Percentiles rank a stretch among this genome's conserved stretches.
Evolutionary conservation across 1,284 basidiomycete genomes (phyloP).

Genomic region (Inonotus obliquus): DNA sequence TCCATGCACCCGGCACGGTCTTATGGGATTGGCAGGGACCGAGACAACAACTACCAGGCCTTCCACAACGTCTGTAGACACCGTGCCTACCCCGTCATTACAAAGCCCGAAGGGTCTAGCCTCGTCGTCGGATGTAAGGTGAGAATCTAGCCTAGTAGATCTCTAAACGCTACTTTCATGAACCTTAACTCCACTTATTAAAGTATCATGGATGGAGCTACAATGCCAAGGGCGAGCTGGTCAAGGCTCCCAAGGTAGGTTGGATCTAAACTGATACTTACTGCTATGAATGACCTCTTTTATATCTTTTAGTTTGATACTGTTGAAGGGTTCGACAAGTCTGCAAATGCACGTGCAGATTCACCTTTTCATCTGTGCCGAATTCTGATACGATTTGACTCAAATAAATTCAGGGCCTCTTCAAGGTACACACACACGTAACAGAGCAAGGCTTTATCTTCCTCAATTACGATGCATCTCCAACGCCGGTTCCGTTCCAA

Average conservation of each 20-base stretch:
- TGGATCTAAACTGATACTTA: not conserved
- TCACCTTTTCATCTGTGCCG: not conserved
- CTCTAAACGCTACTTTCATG: not conserved
- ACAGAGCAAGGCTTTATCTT: slow-evolving; percentile 25
- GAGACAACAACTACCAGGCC: slow-evolving; percentile 20
- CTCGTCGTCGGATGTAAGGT: slow-evolving; percentile 24
- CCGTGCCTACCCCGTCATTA: slow-evolving; percentile 25
- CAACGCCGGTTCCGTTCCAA: slow-evolving; percentile 21
- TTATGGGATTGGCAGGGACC: slow-evolving; percentile 13
- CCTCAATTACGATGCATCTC: slow-evolving; percentile 24
- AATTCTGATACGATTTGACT: not conserved
- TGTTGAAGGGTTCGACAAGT: slow-evolving; percentile 23
- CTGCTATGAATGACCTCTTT: not conserved
- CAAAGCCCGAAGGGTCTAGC: slow-evolving; percentile 22
- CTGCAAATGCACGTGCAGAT: slow-evolving; percentile 19
- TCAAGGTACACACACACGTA: slow-evolving; percentile 26
- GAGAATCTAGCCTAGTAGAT: not conserved
- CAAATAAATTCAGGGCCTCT: slow-evolving; percentile 18
- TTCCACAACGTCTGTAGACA: slow-evolving; percentile 25
- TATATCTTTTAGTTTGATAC: slow-evolving; percentile 21
- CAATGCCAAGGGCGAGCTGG: slow-evolving; percentile 23
- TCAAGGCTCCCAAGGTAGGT: slow-evolving; percentile 23
- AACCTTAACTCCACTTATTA: not conserved
- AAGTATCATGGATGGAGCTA: slow-evolving; percentile 27
- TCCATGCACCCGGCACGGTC: not conserved